phyloP scores from a whole-genome alignment of 805 yeast species.

The Nakazawaea siamensis region DNA sequence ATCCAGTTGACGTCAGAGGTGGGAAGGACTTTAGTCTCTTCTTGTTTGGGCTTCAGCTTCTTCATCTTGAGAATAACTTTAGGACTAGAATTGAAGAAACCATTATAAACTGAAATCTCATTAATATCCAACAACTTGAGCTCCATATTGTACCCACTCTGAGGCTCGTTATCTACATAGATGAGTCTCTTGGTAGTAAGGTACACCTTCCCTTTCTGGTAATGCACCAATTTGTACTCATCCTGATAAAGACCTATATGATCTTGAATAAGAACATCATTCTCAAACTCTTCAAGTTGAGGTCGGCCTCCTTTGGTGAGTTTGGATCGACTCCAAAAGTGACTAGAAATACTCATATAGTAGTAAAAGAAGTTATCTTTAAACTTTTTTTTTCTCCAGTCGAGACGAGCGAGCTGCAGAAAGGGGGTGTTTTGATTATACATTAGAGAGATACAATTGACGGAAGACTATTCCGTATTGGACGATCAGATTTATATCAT shows the following conservation, averaged over 20 bases:
- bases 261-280: slow-evolving; percentile 42
- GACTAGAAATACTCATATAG: slow-evolving; percentile 1
- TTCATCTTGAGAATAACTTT: slow-evolving; percentile 39
- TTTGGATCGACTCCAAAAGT: slow-evolving; percentile 15
- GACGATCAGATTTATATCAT: slow-evolving; percentile 35
- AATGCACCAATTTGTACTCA: slow-evolving; percentile 47
- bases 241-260: slow-evolving; percentile 77
- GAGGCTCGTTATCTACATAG: slow-evolving; percentile 48
- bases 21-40: too few relatives aligned
- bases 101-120: slow-evolving; percentile 23
- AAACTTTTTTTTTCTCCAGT: too few relatives aligned
- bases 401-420: too few relatives aligned
- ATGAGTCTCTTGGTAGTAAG: slow-evolving; percentile 68
- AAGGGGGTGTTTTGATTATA: too few relatives aligned
- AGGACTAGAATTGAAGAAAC: slow-evolving; percentile 73
- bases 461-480: slow-evolving; percentile 39
- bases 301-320: slow-evolving; percentile 26
- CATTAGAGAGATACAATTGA: too few relatives aligned
- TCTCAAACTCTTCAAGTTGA: slow-evolving; percentile 25
- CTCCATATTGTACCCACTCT: slow-evolving; percentile 8
- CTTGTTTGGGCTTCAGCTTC: too few relatives aligned
- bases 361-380: too few relatives aligned
- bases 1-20: slow-evolving; percentile 68
- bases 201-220: slow-evolving; percentile 73
- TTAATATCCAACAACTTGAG: slow-evolving; percentile 16